phyloP scores from a whole-genome alignment of 2,329 filamentous ascomycete genomes.

The Penicillium hesseltinei region DNA sequence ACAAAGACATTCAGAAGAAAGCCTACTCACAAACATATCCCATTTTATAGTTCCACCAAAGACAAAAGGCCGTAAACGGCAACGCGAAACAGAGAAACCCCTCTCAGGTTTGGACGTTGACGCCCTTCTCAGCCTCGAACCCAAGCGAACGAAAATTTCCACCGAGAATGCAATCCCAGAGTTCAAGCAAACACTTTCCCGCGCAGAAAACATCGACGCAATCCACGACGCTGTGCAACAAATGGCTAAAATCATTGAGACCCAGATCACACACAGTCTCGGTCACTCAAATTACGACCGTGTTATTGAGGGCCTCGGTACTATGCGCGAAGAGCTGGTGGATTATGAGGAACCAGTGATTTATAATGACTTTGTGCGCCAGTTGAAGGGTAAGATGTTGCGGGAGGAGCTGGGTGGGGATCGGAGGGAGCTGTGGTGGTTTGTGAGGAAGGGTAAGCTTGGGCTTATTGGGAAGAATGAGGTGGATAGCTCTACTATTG shows the following conservation, averaged over 20 bases:
- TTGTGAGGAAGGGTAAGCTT: conserved; percentile 63
- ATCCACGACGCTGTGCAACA: conserved; percentile 70
- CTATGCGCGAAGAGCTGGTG: conserved; percentile 74
- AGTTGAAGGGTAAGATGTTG: conserved; percentile 70
- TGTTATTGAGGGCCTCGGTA: conserved; percentile 71
- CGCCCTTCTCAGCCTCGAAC: conserved; percentile 65
- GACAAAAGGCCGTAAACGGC: conserved; percentile 67
- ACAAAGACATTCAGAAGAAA: background rate
- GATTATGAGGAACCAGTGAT: conserved; percentile 70
- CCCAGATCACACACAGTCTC: conserved; percentile 68
- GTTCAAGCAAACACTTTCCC: conserved; percentile 75
- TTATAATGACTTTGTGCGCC: conserved; percentile 72
- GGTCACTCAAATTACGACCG: conserved; percentile 72
- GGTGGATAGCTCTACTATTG: conserved; percentile 64
- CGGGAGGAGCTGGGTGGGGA: conserved; percentile 71
- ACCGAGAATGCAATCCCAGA: conserved; percentile 79
- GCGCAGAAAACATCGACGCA: conserved; percentile 58
- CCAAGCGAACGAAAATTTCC: conserved; percentile 54
- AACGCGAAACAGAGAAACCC: conserved; percentile 70
- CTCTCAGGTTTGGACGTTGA: conserved; percentile 88
- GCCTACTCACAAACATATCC: conserved; percentile 18
- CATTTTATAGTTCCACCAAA: conserved; percentile 68
- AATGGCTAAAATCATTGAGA: conserved; percentile 68
- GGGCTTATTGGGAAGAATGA: conserved; percentile 69
- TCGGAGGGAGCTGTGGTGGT: conserved; percentile 78